Evolutionary conservation across 2,329 filamentous ascomycete genomes (phyloP).

Genomic region (Penicillium sp.): DNA sequence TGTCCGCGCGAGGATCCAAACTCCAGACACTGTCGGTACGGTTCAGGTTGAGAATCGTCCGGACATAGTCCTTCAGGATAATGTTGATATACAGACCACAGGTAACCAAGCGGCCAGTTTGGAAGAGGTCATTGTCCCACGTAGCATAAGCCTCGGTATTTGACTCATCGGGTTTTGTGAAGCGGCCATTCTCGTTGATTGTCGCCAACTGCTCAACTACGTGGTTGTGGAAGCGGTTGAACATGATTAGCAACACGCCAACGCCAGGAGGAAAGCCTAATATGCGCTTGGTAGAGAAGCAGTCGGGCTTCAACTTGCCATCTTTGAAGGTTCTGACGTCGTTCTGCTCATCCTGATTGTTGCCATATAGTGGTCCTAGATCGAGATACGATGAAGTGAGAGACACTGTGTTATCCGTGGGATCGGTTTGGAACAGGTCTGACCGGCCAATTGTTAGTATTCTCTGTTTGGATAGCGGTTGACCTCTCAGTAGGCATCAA

Average conservation of each 20-base stretch:
- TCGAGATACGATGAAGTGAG: conserved; percentile 72
- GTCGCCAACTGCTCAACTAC: conserved; percentile 72
- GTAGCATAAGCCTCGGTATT: conserved; percentile 58
- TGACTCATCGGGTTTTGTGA: conserved; percentile 62
- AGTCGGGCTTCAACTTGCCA: conserved; percentile 69
- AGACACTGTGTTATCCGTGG: conserved; percentile 57
- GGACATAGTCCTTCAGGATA: conserved; percentile 72
- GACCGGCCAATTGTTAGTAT: no score
- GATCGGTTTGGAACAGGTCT: conserved; percentile 62
- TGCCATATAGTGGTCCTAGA: conserved; percentile 68
- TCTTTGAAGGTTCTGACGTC: conserved; percentile 62
- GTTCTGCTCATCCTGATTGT: conserved; percentile 51
- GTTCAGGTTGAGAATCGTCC: conserved; percentile 72
- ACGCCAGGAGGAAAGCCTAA: conserved; percentile 70
- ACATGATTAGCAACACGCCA: conserved; percentile 70
- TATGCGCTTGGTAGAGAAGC: conserved; percentile 68
- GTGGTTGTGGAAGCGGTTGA: conserved; percentile 76
- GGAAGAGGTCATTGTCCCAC: conserved; percentile 74
- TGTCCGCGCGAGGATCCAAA: conserved; percentile 70
- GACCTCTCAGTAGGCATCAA: no score
- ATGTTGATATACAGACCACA: conserved; percentile 77
- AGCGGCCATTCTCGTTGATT: conserved; percentile 86
- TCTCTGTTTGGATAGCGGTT: no score
- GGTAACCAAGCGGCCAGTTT: conserved; percentile 70
- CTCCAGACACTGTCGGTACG: conserved; percentile 74